Percentiles rank a stretch among this genome's conserved stretches.
These are phyloP conservation scores for Picea sitchensis DNA, from an alignment of 75 land plant species.

Conservation along the genomic window DNA sequence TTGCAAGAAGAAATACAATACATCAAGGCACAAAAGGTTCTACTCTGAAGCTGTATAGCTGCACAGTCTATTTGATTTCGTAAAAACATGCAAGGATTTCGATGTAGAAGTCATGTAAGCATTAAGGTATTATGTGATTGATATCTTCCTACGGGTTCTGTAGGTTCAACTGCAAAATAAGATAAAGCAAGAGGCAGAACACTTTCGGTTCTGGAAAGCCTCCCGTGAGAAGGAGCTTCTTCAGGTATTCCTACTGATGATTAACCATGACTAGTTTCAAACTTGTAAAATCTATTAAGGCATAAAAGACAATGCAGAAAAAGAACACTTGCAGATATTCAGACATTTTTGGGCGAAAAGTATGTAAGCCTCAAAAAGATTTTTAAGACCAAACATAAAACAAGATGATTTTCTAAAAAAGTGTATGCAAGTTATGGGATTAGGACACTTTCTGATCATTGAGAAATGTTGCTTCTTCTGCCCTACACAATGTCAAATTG, in stretches of 20 bases:
- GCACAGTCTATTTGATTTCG: neutral
- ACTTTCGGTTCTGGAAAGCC: slow-evolving; percentile 93
- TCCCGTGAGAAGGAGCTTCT: slow-evolving; percentile 93
- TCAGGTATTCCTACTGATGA: slow-evolving; percentile 54
- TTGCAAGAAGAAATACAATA: slow-evolving; percentile 90
- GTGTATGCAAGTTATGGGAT: too few relatives aligned
- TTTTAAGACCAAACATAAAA: too few relatives aligned
- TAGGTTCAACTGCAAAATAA: slow-evolving; percentile 98
- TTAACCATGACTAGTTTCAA: neutral
- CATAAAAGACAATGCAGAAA: too few relatives aligned
- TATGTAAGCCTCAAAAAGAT: too few relatives aligned
- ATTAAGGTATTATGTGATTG: neutral
- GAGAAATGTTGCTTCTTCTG: too few relatives aligned
- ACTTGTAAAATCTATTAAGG: neutral
- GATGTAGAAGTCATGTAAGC: neutral
- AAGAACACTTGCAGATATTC: too few relatives aligned
- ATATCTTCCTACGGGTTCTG: neutral
- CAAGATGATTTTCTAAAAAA: too few relatives aligned
- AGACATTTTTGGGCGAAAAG: too few relatives aligned
- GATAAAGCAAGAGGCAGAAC: slow-evolving; percentile 97
- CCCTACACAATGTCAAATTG: too few relatives aligned
- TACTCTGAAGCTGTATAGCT: neutral
- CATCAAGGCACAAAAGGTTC: slow-evolving; percentile 83
- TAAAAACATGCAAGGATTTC: neutral
- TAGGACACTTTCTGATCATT: too few relatives aligned